Evolutionary conservation across 371 early-diverging fungal genomes (phyloP).

Genomic region (Conidiobolus incongruus): DNA sequence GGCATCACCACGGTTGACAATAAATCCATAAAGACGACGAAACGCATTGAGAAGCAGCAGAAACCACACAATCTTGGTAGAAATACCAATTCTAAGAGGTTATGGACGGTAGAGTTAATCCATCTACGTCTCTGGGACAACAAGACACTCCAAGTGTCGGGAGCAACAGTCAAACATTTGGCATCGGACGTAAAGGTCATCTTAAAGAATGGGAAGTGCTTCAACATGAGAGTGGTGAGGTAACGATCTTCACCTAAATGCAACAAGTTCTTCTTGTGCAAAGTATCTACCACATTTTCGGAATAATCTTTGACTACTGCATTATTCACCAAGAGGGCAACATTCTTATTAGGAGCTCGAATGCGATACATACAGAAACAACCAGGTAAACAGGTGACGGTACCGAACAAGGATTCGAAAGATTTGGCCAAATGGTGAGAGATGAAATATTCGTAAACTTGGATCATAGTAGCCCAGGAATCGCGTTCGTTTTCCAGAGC

Average conservation of each 20-base stretch:
- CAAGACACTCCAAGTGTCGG: constrained; percentile 82
- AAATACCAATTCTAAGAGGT: constrained; percentile 75
- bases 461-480: constrained; percentile 87
- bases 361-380: constrained; percentile 91
- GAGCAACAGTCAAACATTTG: constrained; percentile 96
- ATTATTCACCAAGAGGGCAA: constrained; percentile 81
- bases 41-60: constrained; percentile 97
- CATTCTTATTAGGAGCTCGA: constrained; percentile 53
- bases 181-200: constrained; percentile 84
- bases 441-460: constrained; percentile 72
- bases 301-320: constrained; percentile 87
- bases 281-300: constrained; percentile 89
- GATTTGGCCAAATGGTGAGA: too few species aligned
- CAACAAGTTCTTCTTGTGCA: too few species aligned
- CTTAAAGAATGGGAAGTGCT: constrained; percentile 90
- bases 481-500: constrained; percentile 66
- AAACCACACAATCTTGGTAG: constrained; percentile 86
- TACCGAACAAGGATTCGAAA: constrained; percentile 65
- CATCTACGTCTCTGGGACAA: constrained; percentile 93
- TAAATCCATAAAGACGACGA: constrained; percentile 84
- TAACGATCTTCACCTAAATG: constrained; percentile 74
- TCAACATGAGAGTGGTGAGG: constrained; percentile 93
- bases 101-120: constrained; percentile 97
- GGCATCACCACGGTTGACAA: constrained; percentile 83
- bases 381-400: constrained; percentile 87